phyloP scores from a whole-genome alignment of 139 green algal genomes.

The Micractinium conductrix region DNA sequence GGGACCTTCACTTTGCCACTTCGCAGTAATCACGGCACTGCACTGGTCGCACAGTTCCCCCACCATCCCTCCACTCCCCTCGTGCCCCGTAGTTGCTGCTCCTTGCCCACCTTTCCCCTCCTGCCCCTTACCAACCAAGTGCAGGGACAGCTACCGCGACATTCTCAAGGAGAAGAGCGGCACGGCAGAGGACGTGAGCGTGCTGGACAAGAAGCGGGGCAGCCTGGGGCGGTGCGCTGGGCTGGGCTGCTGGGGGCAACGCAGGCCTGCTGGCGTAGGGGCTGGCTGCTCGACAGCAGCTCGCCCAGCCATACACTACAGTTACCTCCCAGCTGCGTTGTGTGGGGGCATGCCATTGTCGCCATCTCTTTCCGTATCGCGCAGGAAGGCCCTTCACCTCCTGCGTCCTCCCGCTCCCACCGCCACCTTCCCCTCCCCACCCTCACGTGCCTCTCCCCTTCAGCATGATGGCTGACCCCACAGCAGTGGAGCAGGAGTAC shows the following conservation, averaged over 20 bases:
- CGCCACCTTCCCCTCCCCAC: not conserved
- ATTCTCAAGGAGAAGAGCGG: not conserved
- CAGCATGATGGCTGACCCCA: conserved; percentile 8
- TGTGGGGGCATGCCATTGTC: not conserved
- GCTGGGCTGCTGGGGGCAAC: too few species aligned
- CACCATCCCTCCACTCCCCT: not conserved
- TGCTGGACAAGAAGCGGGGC: not conserved
- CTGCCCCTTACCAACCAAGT: too few species aligned
- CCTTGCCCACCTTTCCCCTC: too few species aligned
- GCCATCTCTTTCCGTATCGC: too few species aligned
- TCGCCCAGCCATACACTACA: not conserved
- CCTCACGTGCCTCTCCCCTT: too few species aligned
- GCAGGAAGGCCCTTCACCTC: too few species aligned
- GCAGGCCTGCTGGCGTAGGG: not conserved
- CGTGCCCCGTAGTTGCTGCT: too few species aligned
- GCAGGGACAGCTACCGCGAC: conserved; percentile 5
- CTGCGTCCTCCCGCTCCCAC: too few species aligned
- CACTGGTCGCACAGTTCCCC: too few species aligned
- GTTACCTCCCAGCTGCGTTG: not conserved
- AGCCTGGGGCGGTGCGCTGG: not conserved
- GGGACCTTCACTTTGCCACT: too few species aligned
- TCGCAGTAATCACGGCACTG: not conserved
- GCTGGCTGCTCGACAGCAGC: too few species aligned
- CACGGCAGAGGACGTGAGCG: not conserved
- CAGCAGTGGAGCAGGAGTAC: not conserved